A percentile compares a stretch with the other conserved stretches of the same genome.
Conservation (phyloP, 2,329 filamentous ascomycete species). For the Camillea tinctor region DNA sequence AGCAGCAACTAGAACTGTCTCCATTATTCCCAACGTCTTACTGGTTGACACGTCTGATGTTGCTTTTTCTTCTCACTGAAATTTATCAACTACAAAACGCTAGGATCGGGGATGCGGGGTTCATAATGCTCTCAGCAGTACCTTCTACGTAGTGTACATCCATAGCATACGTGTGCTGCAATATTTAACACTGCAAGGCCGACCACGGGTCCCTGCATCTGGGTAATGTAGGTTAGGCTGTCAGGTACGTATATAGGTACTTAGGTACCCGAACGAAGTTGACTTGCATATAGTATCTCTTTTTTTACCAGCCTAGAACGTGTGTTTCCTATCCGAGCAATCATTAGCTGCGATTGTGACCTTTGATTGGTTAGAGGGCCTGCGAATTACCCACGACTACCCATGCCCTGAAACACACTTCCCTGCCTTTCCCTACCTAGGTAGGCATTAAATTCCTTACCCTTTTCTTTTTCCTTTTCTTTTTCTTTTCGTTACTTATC, state of each 20-base stretch:
- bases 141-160: not conserved
- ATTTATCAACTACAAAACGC: not conserved
- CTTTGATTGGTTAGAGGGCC: constrained; percentile 15
- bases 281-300: not conserved
- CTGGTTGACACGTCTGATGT: not conserved
- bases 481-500: constrained; percentile 8
- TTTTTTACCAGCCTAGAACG: constrained; percentile 3
- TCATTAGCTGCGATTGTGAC: constrained; percentile 1
- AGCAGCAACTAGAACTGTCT: too few relatives aligned
- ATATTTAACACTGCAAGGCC: not conserved
- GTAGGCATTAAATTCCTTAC: too few relatives aligned
- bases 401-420: not conserved
- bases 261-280: not conserved
- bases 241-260: constrained; percentile 3
- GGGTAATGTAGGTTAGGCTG: too few relatives aligned
- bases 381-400: not conserved
- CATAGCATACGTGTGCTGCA: not conserved
- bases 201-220: not conserved
- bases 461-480: constrained; percentile 6
- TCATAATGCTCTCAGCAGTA: not conserved
- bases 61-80: not conserved
- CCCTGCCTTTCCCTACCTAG: too few relatives aligned
- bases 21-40: too few relatives aligned
- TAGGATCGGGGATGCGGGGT: not conserved
- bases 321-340: constrained; percentile 21